phyloP scores from a whole-genome alignment of 2,329 filamentous ascomycete species.

The Fusarium duplospermum region DNA sequence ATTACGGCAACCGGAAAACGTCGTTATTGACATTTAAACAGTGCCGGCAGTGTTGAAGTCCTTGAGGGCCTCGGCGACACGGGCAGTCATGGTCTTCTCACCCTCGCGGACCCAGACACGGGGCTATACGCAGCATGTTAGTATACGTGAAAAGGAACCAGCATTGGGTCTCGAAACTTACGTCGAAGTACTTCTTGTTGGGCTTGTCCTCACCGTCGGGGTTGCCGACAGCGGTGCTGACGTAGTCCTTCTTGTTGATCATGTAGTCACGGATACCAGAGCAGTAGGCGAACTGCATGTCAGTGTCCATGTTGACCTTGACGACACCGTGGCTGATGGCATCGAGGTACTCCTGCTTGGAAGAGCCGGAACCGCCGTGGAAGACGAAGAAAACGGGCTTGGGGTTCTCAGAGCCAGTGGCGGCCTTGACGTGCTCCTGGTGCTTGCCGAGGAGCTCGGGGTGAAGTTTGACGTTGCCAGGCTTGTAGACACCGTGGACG shows the following conservation, averaged over 20 bases:
- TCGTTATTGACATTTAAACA: conserved; percentile 45
- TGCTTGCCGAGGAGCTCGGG: conserved; percentile 97
- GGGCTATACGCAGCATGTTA: conserved; percentile 62
- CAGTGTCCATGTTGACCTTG: conserved; percentile 99
- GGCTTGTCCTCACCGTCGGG: conserved; percentile 96
- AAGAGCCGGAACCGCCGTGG: conserved; percentile 95
- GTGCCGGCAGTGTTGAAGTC: conserved; percentile 79
- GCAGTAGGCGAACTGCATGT: conserved; percentile 96
- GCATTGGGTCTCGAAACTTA: conserved; percentile 44
- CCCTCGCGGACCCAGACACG: conserved; percentile 96
- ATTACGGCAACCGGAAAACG: conserved; percentile 28
- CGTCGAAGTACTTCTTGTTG: conserved; percentile 95
- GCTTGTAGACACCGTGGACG: conserved; percentile 99
- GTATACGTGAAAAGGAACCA: neutral
- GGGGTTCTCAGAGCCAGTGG: conserved; percentile 75
- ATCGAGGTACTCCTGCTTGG: conserved; percentile 88
- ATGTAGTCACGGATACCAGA: conserved; percentile 94
- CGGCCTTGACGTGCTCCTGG: conserved; percentile 89
- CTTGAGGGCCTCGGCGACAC: conserved; percentile 82
- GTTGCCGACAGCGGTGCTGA: conserved; percentile 89
- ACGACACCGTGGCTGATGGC: conserved; percentile 95
- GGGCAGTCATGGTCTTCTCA: conserved; percentile 94
- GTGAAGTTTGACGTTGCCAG: conserved; percentile 95
- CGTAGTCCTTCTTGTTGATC: conserved; percentile 93
- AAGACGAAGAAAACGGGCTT: conserved; percentile 99